Percentiles rank a stretch among this genome's conserved stretches.
Evolutionary conservation across 164 flowering plant species (phyloP).

Genomic region (Pachysandra terminalis): DNA sequence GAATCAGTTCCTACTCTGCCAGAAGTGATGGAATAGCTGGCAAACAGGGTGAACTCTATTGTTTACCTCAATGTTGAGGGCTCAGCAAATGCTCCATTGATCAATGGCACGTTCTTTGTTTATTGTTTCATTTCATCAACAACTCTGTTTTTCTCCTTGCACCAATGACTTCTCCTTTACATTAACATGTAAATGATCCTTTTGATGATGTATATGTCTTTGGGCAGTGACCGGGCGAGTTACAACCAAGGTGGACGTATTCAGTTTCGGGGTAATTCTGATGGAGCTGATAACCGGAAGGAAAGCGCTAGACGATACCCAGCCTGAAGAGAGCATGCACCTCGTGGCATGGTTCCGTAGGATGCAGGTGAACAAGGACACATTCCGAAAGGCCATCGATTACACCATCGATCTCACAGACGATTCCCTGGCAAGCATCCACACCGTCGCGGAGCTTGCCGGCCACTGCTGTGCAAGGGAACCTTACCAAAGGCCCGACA

Average conservation of each 20-base stretch:
- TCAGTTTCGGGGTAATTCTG: conserved; percentile 88
- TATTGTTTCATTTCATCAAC: background rate
- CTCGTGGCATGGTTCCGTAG: conserved; percentile 89
- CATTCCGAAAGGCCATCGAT: conserved; percentile 62
- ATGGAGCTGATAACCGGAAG: conserved; percentile 91
- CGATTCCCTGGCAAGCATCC: conserved; percentile 57
- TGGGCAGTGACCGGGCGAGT: conserved; percentile 87
- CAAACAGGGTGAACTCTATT: too few species aligned
- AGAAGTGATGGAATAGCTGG: too few species aligned
- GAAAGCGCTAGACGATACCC: conserved; percentile 73
- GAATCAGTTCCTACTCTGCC: too few species aligned
- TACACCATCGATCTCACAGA: conserved; percentile 52
- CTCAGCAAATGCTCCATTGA: too few species aligned
- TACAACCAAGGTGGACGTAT: conserved; percentile 84
- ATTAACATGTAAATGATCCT: background rate
- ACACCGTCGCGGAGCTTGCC: conserved; percentile 77
- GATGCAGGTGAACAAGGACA: conserved; percentile 57
- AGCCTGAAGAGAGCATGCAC: conserved; percentile 75
- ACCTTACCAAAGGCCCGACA: too few species aligned
- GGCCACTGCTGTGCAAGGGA: too few species aligned
- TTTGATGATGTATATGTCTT: conserved; percentile 3
- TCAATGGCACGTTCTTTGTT: too few species aligned
- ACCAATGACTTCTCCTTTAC: background rate
- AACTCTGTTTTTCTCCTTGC: too few species aligned
- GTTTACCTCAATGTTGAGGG: too few species aligned